Evolutionary conservation across 306 rosid species (phyloP), one percentile per base, ranked within the genome.

Genomic region (Castanea mollissima): DNA sequence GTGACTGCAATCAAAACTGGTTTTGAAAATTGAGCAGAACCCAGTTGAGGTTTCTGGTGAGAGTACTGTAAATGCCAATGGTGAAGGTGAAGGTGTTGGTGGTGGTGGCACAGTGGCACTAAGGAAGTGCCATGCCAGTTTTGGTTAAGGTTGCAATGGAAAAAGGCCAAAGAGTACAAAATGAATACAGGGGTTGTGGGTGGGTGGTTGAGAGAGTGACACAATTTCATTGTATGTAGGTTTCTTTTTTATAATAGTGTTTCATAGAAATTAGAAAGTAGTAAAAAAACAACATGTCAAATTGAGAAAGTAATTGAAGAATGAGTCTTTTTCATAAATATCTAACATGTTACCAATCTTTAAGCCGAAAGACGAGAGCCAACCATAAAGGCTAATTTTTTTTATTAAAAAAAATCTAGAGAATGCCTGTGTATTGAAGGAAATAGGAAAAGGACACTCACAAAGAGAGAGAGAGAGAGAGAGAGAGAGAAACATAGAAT

Each of bases 71-170:
- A 71, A 44, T 60, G 83, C 69, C 69, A 73, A 69, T 14, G 80
- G 49, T 67, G 79, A 18, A 18, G 60, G 76, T 52, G 55, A 5
- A n/a, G 75, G 56, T 70, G 79, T 57, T 41, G 79, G 5, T 69
- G 83, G 51, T 38, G 85, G 38, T 55, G 86, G 23, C 23, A 23
- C 23, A 23, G 23, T 49, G 82, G 44, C 75, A 3, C 35, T 54
- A 86, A 82, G 82, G 89, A 87, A 65, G 44, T 23, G 23, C 23
- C 23, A 34, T 85, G 81, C 83, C 92, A 2, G 81, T 38, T 77
- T 76, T 92, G 15, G 72, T 86, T 15, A 78, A 83, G 85, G 58
- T 85, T 85, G 88, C 94, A 0, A 81, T 85, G 89, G 97, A 91
- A 82, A 90, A 79, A 81, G 58, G 92, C 91, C 1, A 85, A 78